Base-by-base conservation (phyloP, 208 protist species). In the Leishmania major region DNA sequence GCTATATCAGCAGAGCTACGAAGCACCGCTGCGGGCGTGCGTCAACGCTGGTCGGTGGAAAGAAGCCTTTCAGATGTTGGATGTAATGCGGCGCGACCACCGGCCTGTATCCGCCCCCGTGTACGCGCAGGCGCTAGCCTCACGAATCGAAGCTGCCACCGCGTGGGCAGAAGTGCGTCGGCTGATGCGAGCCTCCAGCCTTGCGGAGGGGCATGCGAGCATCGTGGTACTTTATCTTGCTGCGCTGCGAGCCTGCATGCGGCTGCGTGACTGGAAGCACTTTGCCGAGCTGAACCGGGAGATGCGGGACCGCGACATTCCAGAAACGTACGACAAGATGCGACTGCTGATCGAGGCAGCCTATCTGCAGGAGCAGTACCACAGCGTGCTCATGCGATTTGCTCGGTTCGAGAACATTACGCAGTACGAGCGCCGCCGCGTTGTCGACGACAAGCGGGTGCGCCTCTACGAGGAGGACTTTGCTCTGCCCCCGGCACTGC, bases 271-370 rank as follows among this genome's bases (percentile, higher is more conserved):
- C 77, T 96, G 92, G 90, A 82, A 83, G 66, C 75, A 88, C 66
- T 94, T 96, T 83, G 86, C 86, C 43, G 75, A 75, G 55, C 74
- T 96, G 37, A 82, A 92, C 79, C 75, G 82, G 10, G 89, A 96
- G 78, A 94, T 96, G 92, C 81, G 85, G 45, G 75, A 85, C 40
- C 85, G 86, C 10, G 88, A 94, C 49, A 84, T 90, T 6, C 89
- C 90, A 10, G 89, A 94, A 83, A 92, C 84, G 6, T 96, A 88
- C 72, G 92, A 93, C 59, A 96, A 93, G 85, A 93, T 96, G 87
- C 71, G 80, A 64, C 71, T 96, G 17, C 85, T 94, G 45, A 91
- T 96, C 60, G 88, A 93, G 85, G 89, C 91, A 47, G 92, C 92
- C 10, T 90, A 89, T 69, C 43, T 79, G 53, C 89, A 88, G n/a